Evolutionary conservation across 2,329 filamentous ascomycete species (phyloP), one percentile per base, ranked within the genome.

Genomic region (Tolypocladium sp.): DNA sequence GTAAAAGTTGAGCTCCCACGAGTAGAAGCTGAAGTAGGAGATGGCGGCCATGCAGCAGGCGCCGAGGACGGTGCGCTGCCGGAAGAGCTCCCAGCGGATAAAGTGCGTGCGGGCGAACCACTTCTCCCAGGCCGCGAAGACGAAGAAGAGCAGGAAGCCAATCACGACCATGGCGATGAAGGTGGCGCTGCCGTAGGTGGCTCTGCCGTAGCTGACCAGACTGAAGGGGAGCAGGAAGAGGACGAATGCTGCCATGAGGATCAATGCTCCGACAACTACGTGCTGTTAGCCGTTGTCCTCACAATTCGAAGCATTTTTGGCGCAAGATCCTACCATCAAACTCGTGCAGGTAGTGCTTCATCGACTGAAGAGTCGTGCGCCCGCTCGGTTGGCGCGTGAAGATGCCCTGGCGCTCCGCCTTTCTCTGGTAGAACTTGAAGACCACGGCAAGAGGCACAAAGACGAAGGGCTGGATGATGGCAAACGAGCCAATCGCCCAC

Each of bases 401-500:
- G 2, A 82, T 65, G 1, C 83, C 83, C 13, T 74, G 66, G 41
- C 74, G 76, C 66, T 76, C 77, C 7, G 86, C 86, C 66, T 83
- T 84, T 53, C 71, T 72, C 58, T 83, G 79, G 66, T 87, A 84
- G 64, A 77, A 70, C 58, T 81, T 73, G 62, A 89, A 77, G 12
- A 88, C 73, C 20, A 77, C 67, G 41, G 82, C 81, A 20, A 90
- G 75, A 0, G 88, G 88, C n/a, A 85, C 61, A 35, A 81, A 82
- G 54, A 87, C 78, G 44, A 80, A 71, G 1, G 87, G 86, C 4
- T 85, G 75, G 60, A 90, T 78, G 63, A 91, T 85, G 46, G 82
- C 78, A 71, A 88, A 90, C 63, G 80, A 77, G 44, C 85, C 87
- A 66, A 86, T 90, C 1, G 79, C 86, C 87, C 87, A 90, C 46